These are phyloP conservation scores for Cercis canadensis DNA, from an alignment of 306 rosid species.

Conservation along the genomic window DNA sequence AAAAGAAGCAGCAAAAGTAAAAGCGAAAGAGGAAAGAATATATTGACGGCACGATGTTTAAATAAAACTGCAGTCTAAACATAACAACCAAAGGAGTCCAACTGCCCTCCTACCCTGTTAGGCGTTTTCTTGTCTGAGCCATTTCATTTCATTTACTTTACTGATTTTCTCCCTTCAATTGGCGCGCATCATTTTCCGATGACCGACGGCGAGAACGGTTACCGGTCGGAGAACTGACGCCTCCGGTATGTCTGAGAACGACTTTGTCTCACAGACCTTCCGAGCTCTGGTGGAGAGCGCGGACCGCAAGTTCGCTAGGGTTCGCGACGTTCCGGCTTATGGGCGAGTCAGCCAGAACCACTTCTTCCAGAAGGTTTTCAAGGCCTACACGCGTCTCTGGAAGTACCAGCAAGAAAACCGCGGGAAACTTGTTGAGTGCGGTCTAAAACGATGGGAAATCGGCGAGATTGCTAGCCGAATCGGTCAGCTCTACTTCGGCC, in stretches of 20 bases:
- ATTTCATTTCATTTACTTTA: slow-evolving; percentile 1
- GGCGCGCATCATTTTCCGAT: slow-evolving; percentile 50
- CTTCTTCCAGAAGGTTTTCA: slow-evolving; percentile 89
- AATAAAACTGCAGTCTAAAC: neutral
- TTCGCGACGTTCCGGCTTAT: slow-evolving; percentile 88
- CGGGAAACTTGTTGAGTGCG: slow-evolving; percentile 68
- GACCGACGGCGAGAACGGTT: slow-evolving; percentile 47
- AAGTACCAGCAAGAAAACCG: slow-evolving; percentile 92
- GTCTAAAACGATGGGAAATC: slow-evolving; percentile 96
- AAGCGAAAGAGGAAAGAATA: slow-evolving; percentile 17
- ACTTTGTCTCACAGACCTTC: slow-evolving; percentile 59
- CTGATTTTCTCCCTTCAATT: neutral
- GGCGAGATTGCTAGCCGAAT: slow-evolving; percentile 99
- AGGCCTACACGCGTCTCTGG: slow-evolving; percentile 88
- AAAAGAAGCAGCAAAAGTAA: neutral
- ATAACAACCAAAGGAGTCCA: slow-evolving; percentile 38
- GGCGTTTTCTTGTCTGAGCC: slow-evolving; percentile 6
- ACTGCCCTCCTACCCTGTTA: slow-evolving; percentile 22
- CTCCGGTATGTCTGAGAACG: slow-evolving; percentile 65
- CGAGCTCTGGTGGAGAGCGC: slow-evolving; percentile 92
- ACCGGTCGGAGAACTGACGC: slow-evolving; percentile 43
- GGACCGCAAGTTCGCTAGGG: slow-evolving; percentile 90
- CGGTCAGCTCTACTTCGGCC: slow-evolving; percentile 95
- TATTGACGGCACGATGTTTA: slow-evolving; percentile 22
- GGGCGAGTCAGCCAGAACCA: slow-evolving; percentile 70